Base-by-base conservation (phyloP, 164 flowering plant species). In the Pachysandra terminalis region DNA sequence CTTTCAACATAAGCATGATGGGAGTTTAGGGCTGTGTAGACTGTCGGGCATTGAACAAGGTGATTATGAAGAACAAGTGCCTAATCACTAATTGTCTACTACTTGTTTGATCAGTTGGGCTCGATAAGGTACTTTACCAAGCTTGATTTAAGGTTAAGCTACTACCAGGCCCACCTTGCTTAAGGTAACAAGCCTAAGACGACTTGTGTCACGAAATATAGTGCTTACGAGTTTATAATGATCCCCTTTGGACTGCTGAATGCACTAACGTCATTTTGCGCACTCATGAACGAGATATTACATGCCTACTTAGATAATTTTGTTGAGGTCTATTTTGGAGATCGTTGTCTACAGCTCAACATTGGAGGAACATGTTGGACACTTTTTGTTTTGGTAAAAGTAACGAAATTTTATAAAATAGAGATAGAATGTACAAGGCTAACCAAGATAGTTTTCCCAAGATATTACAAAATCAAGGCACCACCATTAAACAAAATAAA, bases 141-240 rank as follows among this genome's bases (percentile, higher is more conserved):
- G 23, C 54, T 73, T 3, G 28, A 73, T n/a, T 35, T 73, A 37
- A 23, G 68, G 5, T 63, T 68, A 1, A 56, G 68, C 0, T 73
- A 63, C 26, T 53, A 63, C 19, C 76, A 73, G 19, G 65, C 68
- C 3, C 40, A 27, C 0, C 22, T 68, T 15, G 22, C 37, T 6
- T 19, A n/a, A 0, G 68, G 28, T 0, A 60, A 73, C 22, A 28
- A 24, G 0, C 1, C 12, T 0, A 67, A 61, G 12, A 67, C 59
- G 13, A 64, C 63, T 1, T 67, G 41, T 16, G 12, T n/a, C 0
- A 67, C 37, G 0, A 61, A 40, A 19, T 6, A 15, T 23, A 59
- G 32, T 0, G 41, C 65, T 19, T 73, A 16, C 57, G 71, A 68
- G 19, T 60, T 68, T 14, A 0, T 68, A 0, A 66, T 61, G 0